phyloP scores from a whole-genome alignment of 176 grass and related monocot genomes.

The Oryza glaberrima region DNA sequence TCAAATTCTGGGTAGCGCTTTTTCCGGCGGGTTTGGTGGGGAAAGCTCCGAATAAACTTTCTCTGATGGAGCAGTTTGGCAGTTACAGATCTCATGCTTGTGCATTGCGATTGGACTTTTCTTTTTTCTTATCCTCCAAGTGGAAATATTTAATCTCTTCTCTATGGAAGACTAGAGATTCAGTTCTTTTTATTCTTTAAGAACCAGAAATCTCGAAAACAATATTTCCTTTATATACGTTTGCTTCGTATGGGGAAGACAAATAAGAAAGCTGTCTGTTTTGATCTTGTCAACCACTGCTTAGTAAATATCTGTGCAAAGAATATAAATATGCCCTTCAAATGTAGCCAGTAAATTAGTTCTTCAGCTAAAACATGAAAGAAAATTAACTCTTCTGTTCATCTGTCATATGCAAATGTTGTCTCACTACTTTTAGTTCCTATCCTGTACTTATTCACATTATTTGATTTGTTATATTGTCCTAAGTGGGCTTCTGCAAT shows the following conservation, averaged over 20 bases:
- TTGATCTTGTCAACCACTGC: slow-evolving; percentile 9
- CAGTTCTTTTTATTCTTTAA: not conserved
- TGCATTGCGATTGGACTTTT: not conserved
- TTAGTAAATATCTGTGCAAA: not conserved
- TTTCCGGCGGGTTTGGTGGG: not conserved
- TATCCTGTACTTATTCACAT: not conserved
- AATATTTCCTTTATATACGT: not conserved
- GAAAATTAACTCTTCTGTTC: not conserved
- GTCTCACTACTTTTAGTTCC: not conserved
- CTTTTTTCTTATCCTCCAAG: not conserved
- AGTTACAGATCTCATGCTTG: not conserved
- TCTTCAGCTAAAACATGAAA: not conserved
- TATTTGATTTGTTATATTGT: not conserved
- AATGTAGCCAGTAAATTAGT: not conserved
- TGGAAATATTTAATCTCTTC: not conserved
- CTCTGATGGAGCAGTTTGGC: not conserved
- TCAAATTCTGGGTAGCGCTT: not conserved
- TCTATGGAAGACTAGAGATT: not conserved
- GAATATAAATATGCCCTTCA: not conserved
- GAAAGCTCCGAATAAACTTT: not conserved
- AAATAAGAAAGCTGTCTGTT: not conserved
- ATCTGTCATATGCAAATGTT: not conserved
- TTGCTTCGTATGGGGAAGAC: not conserved
- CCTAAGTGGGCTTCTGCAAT: not conserved
- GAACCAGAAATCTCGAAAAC: not conserved